Evolutionary conservation across 2,329 filamentous ascomycete genomes (phyloP).

Genomic region (Fusarium keratoplasticum): DNA sequence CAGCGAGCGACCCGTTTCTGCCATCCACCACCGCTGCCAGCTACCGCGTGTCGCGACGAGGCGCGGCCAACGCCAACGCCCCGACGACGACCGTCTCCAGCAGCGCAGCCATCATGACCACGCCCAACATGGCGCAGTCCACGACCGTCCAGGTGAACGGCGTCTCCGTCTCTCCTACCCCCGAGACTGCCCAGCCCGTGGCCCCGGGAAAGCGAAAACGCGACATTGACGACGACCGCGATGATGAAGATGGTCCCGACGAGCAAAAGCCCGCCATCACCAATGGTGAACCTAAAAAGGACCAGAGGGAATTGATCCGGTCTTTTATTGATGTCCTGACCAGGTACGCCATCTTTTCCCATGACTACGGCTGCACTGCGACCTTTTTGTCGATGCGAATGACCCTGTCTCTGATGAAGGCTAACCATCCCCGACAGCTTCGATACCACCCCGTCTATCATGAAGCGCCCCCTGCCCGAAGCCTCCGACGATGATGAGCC

Average conservation of each 20-base stretch:
- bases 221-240: conserved; percentile 59
- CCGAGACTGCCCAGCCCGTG: conserved; percentile 47
- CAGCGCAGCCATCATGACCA: conserved; percentile 37
- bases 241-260: conserved; percentile 46
- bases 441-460: conserved; percentile 65
- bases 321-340: conserved; percentile 52
- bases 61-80: conserved; percentile 49
- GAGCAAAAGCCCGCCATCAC: conserved; percentile 40
- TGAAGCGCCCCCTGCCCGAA: conserved; percentile 64
- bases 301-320: conserved; percentile 53
- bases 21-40: conserved; percentile 50
- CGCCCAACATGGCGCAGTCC: conserved; percentile 56
- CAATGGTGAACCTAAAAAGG: conserved; percentile 41
- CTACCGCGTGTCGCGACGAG: conserved; percentile 56
- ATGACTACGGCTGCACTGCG: conserved; percentile 18
- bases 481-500: conserved; percentile 61
- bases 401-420: conserved; percentile 19
- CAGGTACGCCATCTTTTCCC: conserved; percentile 48
- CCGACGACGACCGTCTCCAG: conserved; percentile 33
- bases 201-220: conserved; percentile 69
- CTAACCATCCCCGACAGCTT: conserved; percentile 57
- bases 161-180: conserved; percentile 50
- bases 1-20: conserved; percentile 44
- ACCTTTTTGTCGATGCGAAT: conserved; percentile 17
- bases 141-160: conserved; percentile 56